A percentile compares a stretch with the other conserved stretches of the same genome.
Conservation (phyloP, 441 rosid species). For the Cnidoscolus chayamansa region DNA sequence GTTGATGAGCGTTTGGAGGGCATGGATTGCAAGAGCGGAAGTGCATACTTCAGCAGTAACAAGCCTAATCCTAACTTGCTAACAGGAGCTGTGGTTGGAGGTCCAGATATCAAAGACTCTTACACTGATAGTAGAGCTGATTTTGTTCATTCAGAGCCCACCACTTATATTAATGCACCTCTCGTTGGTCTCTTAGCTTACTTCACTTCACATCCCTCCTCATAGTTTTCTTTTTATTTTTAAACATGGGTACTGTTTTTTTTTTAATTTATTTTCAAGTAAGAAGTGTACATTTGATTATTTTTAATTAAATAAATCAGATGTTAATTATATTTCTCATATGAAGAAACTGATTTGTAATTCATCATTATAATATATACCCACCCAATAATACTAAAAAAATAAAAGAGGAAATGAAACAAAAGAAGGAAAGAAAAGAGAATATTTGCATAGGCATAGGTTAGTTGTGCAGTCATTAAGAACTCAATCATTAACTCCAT, state of each 20-base stretch:
- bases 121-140: slow-evolving; percentile 56
- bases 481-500: too few relatives aligned
- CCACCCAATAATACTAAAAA: too few relatives aligned
- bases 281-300: too few relatives aligned
- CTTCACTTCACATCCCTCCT: slow-evolving; percentile 33
- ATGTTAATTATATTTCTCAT: too few relatives aligned
- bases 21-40: slow-evolving; percentile 63
- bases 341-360: too few relatives aligned
- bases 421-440: too few relatives aligned
- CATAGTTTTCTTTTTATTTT: neutral
- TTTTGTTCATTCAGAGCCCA: slow-evolving; percentile 71
- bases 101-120: slow-evolving; percentile 58
- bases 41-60: slow-evolving; percentile 47
- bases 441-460: too few relatives aligned
- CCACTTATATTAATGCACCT: slow-evolving; percentile 86
- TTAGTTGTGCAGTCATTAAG: too few relatives aligned
- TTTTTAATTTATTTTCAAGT: too few relatives aligned
- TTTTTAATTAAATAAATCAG: too few relatives aligned
- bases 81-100: slow-evolving; percentile 79
- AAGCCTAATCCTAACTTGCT: slow-evolving; percentile 66
- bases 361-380: too few relatives aligned
- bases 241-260: neutral
- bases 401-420: too few relatives aligned
- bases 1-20: slow-evolving; percentile 40
- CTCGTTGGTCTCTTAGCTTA: slow-evolving; percentile 81